These are phyloP conservation scores for Ophiostoma pallidulum DNA, from an alignment of 2,329 filamentous ascomycete species.

Conservation along the genomic window DNA sequence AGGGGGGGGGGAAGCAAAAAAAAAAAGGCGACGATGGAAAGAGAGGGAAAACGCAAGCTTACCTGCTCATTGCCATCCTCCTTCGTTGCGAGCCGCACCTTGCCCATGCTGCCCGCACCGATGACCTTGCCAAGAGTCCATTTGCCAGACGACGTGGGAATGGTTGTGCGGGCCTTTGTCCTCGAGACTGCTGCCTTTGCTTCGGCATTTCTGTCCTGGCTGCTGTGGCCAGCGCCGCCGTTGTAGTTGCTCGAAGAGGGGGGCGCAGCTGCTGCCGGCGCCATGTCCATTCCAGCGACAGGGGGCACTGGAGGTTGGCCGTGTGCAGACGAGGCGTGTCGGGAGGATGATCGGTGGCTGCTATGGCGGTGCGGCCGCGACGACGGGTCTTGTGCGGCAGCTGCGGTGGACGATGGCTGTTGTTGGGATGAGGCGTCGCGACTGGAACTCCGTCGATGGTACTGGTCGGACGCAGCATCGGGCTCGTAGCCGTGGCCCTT, in stretches of 20 bases:
- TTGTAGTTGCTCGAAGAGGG: conserved; percentile 34
- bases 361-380: conserved; percentile 38
- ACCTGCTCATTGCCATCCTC: conserved; percentile 87
- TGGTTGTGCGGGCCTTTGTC: conserved; percentile 62
- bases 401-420: conserved; percentile 30
- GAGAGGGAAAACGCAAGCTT: conserved; percentile 21
- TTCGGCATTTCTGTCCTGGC: conserved; percentile 31
- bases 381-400: conserved; percentile 36
- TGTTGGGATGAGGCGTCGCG: conserved; percentile 51
- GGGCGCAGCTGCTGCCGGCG: conserved; percentile 25
- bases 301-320: conserved; percentile 11
- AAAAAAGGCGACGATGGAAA: conserved; percentile 1
- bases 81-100: conserved; percentile 91
- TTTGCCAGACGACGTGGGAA: conserved; percentile 81
- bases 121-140: conserved; percentile 97
- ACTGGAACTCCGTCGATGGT: conserved; percentile 40
- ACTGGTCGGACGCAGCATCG: conserved; percentile 1
- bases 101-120: conserved; percentile 96
- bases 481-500: conserved; percentile 9
- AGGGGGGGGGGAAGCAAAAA: neutral
- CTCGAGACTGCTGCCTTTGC: conserved; percentile 39
- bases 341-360: conserved; percentile 37
- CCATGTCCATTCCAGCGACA: conserved; percentile 21
- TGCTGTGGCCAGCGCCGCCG: neutral
- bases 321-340: conserved; percentile 8